phyloP scores from a whole-genome alignment of 2,329 filamentous ascomycete genomes.

The Fusarium domesticum region DNA sequence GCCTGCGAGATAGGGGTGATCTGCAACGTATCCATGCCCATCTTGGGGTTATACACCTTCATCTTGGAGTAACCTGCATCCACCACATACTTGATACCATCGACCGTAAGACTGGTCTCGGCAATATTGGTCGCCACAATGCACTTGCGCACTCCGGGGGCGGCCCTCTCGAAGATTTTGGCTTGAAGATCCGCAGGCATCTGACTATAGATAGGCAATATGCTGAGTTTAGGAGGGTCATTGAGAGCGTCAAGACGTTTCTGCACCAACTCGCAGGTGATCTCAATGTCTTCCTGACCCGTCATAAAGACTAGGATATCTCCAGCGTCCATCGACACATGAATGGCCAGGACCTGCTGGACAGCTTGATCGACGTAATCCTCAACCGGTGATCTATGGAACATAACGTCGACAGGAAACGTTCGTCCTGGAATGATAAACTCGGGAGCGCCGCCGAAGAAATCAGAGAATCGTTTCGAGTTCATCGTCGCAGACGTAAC shows the following conservation, averaged over 20 bases:
- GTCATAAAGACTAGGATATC: constrained; percentile 99
- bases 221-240: constrained; percentile 90
- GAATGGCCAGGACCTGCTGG: constrained; percentile 91
- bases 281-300: constrained; percentile 96
- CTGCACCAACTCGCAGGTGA: constrained; percentile 88
- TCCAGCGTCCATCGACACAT: constrained; percentile 87
- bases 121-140: constrained; percentile 99
- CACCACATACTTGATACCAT: constrained; percentile 99
- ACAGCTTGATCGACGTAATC: constrained; percentile 98
- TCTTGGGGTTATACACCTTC: constrained; percentile 97
- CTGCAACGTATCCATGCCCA: constrained; percentile 98
- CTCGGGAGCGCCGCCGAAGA: constrained; percentile 93
- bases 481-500: constrained; percentile 99
- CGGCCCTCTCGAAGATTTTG: constrained; percentile 92
- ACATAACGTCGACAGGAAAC: constrained; percentile 96
- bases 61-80: constrained; percentile 95
- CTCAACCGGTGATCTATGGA: constrained; percentile 89
- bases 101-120: constrained; percentile 94
- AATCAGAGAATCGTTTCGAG: constrained; percentile 89
- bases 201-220: constrained; percentile 97
- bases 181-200: constrained; percentile 98
- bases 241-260: constrained; percentile 86
- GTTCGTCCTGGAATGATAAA: constrained; percentile 95
- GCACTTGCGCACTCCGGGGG: constrained; percentile 89
- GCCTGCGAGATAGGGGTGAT: constrained; percentile 97